Base-by-base conservation (phyloP, 805 yeast species). In the Tetrapisispora iriomotensis region DNA sequence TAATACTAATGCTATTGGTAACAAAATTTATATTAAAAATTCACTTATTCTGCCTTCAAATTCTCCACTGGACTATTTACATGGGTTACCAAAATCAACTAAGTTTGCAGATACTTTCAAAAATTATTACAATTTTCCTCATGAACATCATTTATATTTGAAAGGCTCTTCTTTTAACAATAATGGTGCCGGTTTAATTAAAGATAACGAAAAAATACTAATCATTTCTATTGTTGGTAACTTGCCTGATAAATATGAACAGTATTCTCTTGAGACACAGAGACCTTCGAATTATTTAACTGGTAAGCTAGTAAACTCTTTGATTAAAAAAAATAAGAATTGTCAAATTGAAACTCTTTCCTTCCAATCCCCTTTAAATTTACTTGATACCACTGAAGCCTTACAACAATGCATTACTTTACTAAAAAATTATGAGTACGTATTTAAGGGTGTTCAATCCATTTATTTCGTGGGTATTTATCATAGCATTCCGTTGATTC, bases 401-500 rank as follows among this genome's bases (percentile, higher is more conserved):
- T 63, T 48, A 60, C 70, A 58, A 60, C 73, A 61, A 62, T 64
- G 53, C 64, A 68, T 36, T 46, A 66, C 43, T 60, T 58, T 75
- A 14, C 51, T 76, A 33, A 57, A 54, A 18, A 70, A 71, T 46
- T 75, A 80, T 79, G 54, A 65, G 34, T 56, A 65, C 12, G 64
- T 67, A 29, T 63, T 75, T 32, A 63, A 66, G 34, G 66, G 63
- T 13, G 72, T 75, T 1, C 74, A 74, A 44, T 64, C 66, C 25
- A 61, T 76, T 3, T 67, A 71, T 37, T 58, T 75, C 25, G 68
- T 69, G 1, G 68, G 79, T 0, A 72, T 70, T 42, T 73, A 75
- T 14, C 75, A 72, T 45, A 73, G 79, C 1, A 68, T 72, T 30
- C 77, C 76, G 2, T 67, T 75, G 14, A 58, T 74, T 1, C 62